Evolutionary conservation across 805 yeast species (phyloP).

Genomic region (Ogataea kodamae): DNA sequence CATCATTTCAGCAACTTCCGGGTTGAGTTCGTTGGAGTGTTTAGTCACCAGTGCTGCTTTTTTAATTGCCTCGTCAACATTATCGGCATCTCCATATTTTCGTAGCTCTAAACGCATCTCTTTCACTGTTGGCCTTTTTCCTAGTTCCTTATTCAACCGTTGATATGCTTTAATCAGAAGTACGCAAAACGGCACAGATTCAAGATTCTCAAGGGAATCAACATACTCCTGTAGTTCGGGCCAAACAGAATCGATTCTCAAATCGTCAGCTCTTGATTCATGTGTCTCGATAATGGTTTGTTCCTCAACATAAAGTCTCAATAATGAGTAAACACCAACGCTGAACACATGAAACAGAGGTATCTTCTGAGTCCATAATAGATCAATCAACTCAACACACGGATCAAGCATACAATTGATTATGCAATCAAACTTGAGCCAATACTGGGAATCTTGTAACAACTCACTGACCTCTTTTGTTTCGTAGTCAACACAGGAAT

Average conservation of each 20-base stretch:
- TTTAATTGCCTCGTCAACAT: constrained; percentile 31
- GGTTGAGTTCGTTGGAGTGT: constrained; percentile 34
- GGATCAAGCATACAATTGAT: constrained; percentile 34
- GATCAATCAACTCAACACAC: constrained; percentile 27
- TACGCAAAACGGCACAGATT: constrained; percentile 69
- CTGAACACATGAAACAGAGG: constrained; percentile 54
- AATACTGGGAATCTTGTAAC: constrained; percentile 26
- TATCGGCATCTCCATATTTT: constrained; percentile 31
- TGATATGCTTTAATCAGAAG: constrained; percentile 54
- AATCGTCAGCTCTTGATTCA: constrained; percentile 53
- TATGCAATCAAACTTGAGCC: constrained; percentile 50
- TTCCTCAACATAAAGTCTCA: constrained; percentile 51
- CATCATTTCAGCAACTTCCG: constrained; percentile 26
- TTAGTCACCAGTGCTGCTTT: constrained; percentile 46
- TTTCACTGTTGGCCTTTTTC: constrained; percentile 23
- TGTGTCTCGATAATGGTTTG: constrained; percentile 76
- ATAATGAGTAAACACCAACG: constrained; percentile 62
- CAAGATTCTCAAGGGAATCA: constrained; percentile 50
- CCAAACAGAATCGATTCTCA: constrained; percentile 74
- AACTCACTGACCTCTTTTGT: constrained; percentile 8
- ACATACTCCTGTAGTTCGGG: constrained; percentile 51
- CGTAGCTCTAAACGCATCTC: constrained; percentile 20
- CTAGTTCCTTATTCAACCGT: constrained; percentile 32
- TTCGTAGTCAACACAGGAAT: constrained; percentile 41
- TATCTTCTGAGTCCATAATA: constrained; percentile 41